Evolutionary conservation across 129 eudicot species (phyloP), one percentile per base, ranked within the genome.

Genomic region (Pittosporum tobira): DNA sequence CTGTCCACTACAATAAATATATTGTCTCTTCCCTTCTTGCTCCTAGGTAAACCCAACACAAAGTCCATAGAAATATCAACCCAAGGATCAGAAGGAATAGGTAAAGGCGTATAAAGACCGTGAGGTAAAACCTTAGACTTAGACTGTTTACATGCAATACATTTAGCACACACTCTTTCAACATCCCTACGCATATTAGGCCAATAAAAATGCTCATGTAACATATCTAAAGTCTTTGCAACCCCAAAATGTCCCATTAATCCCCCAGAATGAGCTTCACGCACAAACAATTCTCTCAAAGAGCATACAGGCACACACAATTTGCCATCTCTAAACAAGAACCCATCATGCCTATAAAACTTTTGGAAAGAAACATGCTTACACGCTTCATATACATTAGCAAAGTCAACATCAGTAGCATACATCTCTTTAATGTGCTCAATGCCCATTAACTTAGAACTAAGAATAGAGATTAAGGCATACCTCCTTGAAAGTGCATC

Each of bases 401-500:
- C n/a, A n/a, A n/a, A n/a, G n/a, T n/a, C n/a, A n/a, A n/a, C n/a
- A n/a, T n/a, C n/a, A n/a, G n/a, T n/a, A n/a, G n/a, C n/a, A n/a
- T n/a, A n/a, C n/a, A n/a, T n/a, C n/a, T n/a, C n/a, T n/a, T n/a
- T n/a, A n/a, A n/a, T n/a, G n/a, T n/a, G n/a, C n/a, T n/a, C n/a
- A n/a, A n/a, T n/a, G n/a, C n/a, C n/a, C 6, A 23, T 4, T 4
- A 66, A 1, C n/a, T 40, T 16, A 22, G 64, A 36, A 55, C 45
- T 20, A 36, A 66, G 27, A 55, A 37, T 40, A 16, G 54, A 24
- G 3, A 66, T 4, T 24, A 66, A 27, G 1, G 55, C 54, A 27
- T 54, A 56, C 45, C 72, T 66, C 23, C 64, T 0, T 1, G 72
- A 66, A 8, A 66, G 19, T 15, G 64, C 55, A 66, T 66, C 56